These are phyloP conservation scores for Annona cherimola DNA, from an alignment of 164 flowering plant genomes.

Conservation along the genomic window DNA sequence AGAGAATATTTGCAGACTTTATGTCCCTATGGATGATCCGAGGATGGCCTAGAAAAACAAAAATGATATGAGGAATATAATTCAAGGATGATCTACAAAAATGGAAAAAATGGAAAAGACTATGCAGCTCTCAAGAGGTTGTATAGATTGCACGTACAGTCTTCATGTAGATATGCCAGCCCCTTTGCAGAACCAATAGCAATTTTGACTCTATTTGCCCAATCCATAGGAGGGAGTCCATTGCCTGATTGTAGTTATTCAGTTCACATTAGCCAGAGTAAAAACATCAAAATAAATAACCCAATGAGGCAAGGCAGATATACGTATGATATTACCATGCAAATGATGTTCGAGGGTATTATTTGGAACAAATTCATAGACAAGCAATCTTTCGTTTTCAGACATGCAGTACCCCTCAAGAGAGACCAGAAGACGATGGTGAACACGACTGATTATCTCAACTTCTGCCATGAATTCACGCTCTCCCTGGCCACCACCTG, in stretches of 20 bases:
- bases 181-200: constrained; percentile 78
- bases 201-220: constrained; percentile 61
- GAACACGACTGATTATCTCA: constrained; percentile 65
- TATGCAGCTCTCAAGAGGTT: not conserved
- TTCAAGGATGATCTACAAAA: not conserved
- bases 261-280: not conserved
- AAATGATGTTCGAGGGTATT: constrained; percentile 55
- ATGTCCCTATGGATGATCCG: constrained; percentile 79
- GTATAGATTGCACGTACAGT: constrained; percentile 41
- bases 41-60: constrained; percentile 56
- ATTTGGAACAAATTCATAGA: constrained; percentile 60
- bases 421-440: constrained; percentile 67
- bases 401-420: constrained; percentile 57
- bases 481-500: constrained; percentile 62
- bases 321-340: constrained; percentile 35
- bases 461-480: constrained; percentile 64
- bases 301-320: constrained; percentile 3
- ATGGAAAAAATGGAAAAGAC: not conserved
- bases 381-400: constrained; percentile 48
- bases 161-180: constrained; percentile 78
- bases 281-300: not conserved
- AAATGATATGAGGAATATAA: not conserved
- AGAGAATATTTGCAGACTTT: constrained; percentile 70
- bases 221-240: constrained; percentile 51
- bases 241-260: constrained; percentile 29